Evolutionary conservation across 164 flowering plant species (phyloP), one percentile per base, ranked within the genome.

Genomic region (Magnolia kwangsiensis): DNA sequence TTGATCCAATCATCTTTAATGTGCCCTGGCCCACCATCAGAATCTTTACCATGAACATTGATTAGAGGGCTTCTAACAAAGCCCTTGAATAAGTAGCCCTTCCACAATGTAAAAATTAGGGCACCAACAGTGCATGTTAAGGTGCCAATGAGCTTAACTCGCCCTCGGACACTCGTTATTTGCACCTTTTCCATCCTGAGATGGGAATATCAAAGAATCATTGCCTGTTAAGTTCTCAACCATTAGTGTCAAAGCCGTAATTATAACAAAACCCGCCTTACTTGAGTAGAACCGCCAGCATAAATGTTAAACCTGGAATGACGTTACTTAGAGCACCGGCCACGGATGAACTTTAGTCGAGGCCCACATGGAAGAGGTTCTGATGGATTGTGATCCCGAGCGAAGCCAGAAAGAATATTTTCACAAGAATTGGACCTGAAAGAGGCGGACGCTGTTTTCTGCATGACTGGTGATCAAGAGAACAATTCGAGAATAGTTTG

Each of bases 41-140:
- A 68, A 45, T 24, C 58, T 16, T 31, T 69, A 37, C 58, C 14
- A 37, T 75, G 24, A 27, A 82, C 64, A 61, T 81, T 51, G 29
- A 85, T 76, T 29, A 82, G 74, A 18, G 87, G 85, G 1, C 61
- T 81, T 50, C 72, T 19, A 55, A 65, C 71, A 4, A 84, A 67
- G 69, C 86, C 73, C 64, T 80, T 76, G 50, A 86, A 73, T 2
- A 73, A 73, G 75, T 67, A 75, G 21, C 82, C 82, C 68, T 82
- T 83, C 86, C 86, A 88, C 72, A 88, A 83, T 24, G 87, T 87
- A 74, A 87, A 31, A 23, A 77, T n/a, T 7, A 87, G 80, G 29
- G 88, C 84, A 8, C 88, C 90, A 5, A 78, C 77, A 37, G 84
- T 68, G 77, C 87, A 86, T 27, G 80, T 65, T 2, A 86, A 3